These are phyloP conservation scores for Kwoniella europaea DNA, from an alignment of 768 basidiomycete species.

Conservation along the genomic window DNA sequence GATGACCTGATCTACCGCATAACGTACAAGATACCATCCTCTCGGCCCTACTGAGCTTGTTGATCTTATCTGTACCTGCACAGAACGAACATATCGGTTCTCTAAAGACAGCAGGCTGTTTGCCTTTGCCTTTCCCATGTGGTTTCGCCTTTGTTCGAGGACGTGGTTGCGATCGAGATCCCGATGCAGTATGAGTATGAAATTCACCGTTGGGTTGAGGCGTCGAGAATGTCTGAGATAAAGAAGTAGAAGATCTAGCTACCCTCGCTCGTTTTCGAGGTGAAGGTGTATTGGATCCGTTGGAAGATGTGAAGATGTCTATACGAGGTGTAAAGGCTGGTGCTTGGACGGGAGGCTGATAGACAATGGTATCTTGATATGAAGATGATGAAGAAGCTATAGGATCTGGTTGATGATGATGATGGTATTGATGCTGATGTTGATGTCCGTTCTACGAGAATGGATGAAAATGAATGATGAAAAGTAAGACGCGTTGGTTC, in stretches of 20 bases:
- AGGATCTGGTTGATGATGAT: background rate
- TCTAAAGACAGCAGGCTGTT: conserved; percentile 5
- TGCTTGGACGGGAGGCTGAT: background rate
- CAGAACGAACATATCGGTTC: conserved; percentile 72
- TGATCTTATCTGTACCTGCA: conserved; percentile 67
- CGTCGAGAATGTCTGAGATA: background rate
- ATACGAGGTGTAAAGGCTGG: background rate
- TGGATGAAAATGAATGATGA: conserved; percentile 3
- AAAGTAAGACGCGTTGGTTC: background rate
- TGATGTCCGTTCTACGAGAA: background rate
- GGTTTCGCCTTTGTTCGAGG: background rate
- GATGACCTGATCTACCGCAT: conserved; percentile 90
- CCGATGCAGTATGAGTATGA: background rate
- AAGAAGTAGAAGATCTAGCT: conserved; percentile 16
- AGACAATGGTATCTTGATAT: background rate
- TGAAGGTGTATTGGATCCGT: conserved; percentile 2
- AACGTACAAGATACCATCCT: conserved; percentile 76
- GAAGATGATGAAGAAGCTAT: conserved; percentile 10
- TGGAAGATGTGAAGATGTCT: conserved; percentile 7
- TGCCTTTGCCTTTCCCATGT: conserved; percentile 26
- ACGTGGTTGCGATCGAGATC: background rate
- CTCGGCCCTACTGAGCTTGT: conserved; percentile 68
- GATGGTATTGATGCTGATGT: background rate
- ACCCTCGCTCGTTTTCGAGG: conserved; percentile 14
- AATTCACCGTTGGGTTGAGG: conserved; percentile 3